Evolutionary conservation across 306 rosid species (phyloP).

Genomic region (Sophora flavescens): DNA sequence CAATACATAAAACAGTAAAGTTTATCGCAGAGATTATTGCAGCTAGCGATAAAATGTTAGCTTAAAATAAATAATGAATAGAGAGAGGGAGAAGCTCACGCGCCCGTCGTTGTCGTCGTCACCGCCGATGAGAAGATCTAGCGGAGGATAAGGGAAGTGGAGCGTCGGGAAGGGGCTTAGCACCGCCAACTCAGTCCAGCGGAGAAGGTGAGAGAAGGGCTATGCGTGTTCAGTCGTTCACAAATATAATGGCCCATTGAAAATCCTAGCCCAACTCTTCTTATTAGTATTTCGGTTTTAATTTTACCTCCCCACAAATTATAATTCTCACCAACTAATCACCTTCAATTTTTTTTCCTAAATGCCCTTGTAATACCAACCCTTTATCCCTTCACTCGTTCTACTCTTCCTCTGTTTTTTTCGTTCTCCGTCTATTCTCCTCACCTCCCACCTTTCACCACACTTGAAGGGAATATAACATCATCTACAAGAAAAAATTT

Average conservation of each 20-base stretch:
- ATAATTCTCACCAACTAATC: too few relatives aligned
- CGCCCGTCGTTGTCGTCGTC: background rate
- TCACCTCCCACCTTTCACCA: too few relatives aligned
- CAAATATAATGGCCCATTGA: constrained; percentile 15
- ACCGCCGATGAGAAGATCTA: constrained; percentile 47
- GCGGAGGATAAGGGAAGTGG: constrained; percentile 37
- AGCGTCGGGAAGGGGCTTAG: background rate
- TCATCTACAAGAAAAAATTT: too few relatives aligned
- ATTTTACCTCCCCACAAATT: too few relatives aligned
- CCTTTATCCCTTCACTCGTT: too few relatives aligned
- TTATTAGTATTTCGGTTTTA: too few relatives aligned
- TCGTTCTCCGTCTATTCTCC: too few relatives aligned
- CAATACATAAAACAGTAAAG: background rate
- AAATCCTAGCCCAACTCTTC: constrained; percentile 28
- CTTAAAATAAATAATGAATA: background rate
- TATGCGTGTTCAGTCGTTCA: background rate
- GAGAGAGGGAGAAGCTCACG: background rate
- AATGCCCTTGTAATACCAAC: too few relatives aligned
- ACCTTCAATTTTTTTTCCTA: too few relatives aligned
- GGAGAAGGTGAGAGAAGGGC: background rate
- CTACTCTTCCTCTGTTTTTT: too few relatives aligned
- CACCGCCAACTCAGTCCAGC: constrained; percentile 28
- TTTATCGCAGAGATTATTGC: background rate
- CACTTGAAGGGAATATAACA: too few relatives aligned
- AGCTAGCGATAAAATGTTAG: background rate